Conservation (phyloP, 1,139 yeast species). For the Blastobotrys illinoisensis region DNA sequence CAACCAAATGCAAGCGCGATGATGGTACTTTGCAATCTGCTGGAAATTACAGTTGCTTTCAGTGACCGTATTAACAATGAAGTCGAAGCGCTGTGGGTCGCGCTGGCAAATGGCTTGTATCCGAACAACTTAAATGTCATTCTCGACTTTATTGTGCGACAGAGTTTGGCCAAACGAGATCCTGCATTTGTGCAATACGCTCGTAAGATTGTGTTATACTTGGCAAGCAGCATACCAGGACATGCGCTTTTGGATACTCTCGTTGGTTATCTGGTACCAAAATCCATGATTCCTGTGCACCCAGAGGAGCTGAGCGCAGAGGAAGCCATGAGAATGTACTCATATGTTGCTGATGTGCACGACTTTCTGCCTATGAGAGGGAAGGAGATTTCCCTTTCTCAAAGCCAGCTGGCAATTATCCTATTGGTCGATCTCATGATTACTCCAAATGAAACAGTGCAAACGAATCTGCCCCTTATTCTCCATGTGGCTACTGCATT, state of each 20-base stretch:
- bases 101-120: slow-evolving; percentile 68
- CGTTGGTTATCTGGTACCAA: slow-evolving; percentile 69
- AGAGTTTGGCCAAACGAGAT: slow-evolving; percentile 66
- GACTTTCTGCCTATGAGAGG: slow-evolving; percentile 52
- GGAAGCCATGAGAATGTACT: slow-evolving; percentile 39
- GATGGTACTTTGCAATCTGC: slow-evolving; percentile 77
- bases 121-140: slow-evolving; percentile 67
- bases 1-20: slow-evolving; percentile 32
- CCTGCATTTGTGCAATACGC: slow-evolving; percentile 72
- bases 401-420: slow-evolving; percentile 81
- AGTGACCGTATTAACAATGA: slow-evolving; percentile 73
- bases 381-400: slow-evolving; percentile 73
- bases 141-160: slow-evolving; percentile 60
- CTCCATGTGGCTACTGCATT: slow-evolving; percentile 77
- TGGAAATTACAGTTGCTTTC: slow-evolving; percentile 78
- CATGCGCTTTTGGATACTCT: slow-evolving; percentile 57
- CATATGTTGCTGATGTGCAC: slow-evolving; percentile 72
- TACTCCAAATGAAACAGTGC: slow-evolving; percentile 33
- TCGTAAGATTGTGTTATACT: slow-evolving; percentile 72
- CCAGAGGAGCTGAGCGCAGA: slow-evolving; percentile 31
- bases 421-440: slow-evolving; percentile 76
- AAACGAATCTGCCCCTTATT: slow-evolving; percentile 57
- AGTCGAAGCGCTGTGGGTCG: slow-evolving; percentile 92
- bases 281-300: slow-evolving; percentile 76
- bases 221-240: slow-evolving; percentile 56